Evolutionary conservation across 2,329 filamentous ascomycete species (phyloP), one percentile per base, ranked within the genome.

Genomic region (Salinomyces thailandicus): DNA sequence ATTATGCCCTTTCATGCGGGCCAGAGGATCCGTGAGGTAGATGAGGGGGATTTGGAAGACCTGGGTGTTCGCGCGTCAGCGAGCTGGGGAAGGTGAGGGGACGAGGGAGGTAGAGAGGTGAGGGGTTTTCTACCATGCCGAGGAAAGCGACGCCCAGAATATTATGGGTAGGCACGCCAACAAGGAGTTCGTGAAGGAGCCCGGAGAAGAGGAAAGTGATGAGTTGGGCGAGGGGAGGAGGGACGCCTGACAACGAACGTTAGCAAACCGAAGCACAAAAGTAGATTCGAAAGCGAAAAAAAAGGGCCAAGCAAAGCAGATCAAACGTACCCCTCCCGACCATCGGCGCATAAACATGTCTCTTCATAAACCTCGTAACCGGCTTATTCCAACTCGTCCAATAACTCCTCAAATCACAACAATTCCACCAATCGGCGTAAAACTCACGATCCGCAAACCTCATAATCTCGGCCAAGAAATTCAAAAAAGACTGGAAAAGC

Each of bases 381-480:
- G 91, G 91, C 58, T 93, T 93, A 64, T 98, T 98, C 91, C 91
- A 98, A 1, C 81, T 83, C 15, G 87, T 78, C 89, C 89, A 95
- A 66, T 98, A 98, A 4, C 73, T 73, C 20, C 87, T 84, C 5
- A 96, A 69, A 47, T 79, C 86, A 37, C 79, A 78, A 46, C 79
- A 85, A 56, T 98, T 98, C 91, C 91, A 98, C 91, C 91, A 98
- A 54, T 94, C 86, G 24, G 84, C 81, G 60, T 98, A 98, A 60
- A 98, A 98, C 35, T 87, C 82, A 18, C 91, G 76, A 58, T 98
- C 91, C 13, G 81, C 91, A 53, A 98, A 98, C 29, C 75, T 73
- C 67, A 85, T 81, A 9, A 96, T 67, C 60, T 98, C 91, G 3
- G 89, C 89, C 14, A 96, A 67, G 0, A 85, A 85, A 54, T 98